Conservation (phyloP, 2,329 filamentous ascomycete species). For the Aspergillus piperis region DNA sequence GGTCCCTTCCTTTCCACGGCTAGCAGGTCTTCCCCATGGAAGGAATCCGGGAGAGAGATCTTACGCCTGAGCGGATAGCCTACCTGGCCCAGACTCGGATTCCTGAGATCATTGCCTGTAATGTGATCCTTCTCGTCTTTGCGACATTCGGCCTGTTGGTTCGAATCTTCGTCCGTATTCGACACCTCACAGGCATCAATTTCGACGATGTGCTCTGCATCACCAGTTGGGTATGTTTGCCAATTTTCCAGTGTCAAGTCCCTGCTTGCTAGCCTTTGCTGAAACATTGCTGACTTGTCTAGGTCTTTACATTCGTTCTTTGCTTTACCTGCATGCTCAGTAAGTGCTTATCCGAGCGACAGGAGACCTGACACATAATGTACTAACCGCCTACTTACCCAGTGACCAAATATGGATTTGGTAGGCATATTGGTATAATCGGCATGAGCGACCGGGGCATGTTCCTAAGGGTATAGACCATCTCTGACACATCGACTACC, state of each 20-base stretch:
- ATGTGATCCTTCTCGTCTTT: constrained; percentile 14
- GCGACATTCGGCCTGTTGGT: constrained; percentile 15
- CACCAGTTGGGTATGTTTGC: constrained; percentile 16
- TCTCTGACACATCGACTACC: too few species aligned
- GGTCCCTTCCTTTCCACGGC: constrained; percentile 7
- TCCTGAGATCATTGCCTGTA: constrained; percentile 19
- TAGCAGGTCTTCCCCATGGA: constrained; percentile 14
- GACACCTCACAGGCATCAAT: constrained; percentile 19
- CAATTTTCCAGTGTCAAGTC: too few species aligned
- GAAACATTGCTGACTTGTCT: not conserved
- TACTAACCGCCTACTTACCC: not conserved
- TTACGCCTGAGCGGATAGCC: constrained; percentile 16
- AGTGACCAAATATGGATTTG: constrained; percentile 27
- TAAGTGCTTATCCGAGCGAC: not conserved
- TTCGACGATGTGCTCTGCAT: constrained; percentile 21
- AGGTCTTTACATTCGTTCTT: constrained; percentile 17
- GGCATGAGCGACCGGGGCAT: constrained; percentile 6
- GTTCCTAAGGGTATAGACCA: constrained; percentile 21
- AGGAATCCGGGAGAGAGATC: constrained; percentile 11
- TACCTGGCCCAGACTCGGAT: constrained; percentile 14
- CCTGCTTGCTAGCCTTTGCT: not conserved
- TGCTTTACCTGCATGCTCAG: constrained; percentile 14
- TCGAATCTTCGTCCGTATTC: constrained; percentile 19
- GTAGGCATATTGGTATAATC: constrained; percentile 20
- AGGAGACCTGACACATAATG: not conserved